A percentile compares a stretch with the other conserved stretches of the same genome.
Evolutionary conservation across 305 asterid genomes (phyloP).

Genomic region (Solanum chacoense): DNA sequence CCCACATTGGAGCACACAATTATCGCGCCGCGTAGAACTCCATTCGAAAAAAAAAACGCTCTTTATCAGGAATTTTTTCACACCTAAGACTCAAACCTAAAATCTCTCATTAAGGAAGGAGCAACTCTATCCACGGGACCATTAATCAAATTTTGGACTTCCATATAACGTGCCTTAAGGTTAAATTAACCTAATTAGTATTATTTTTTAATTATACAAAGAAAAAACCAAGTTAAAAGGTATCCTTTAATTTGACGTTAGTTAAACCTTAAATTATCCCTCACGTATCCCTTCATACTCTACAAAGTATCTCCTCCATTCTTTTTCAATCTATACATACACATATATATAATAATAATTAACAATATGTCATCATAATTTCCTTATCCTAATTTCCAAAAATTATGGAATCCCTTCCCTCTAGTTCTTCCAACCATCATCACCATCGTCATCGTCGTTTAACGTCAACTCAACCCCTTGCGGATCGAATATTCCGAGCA

Average conservation of each 20-base stretch:
- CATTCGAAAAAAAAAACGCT: rapidly evolving
- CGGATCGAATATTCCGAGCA: conserved; percentile 73
- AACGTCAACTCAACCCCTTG: conserved; percentile 33
- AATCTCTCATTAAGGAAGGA: no score
- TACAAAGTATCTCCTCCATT: conserved; percentile 35
- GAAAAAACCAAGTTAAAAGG: not conserved
- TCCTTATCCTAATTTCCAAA: not conserved
- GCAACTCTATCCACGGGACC: not conserved
- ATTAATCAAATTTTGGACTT: not conserved
- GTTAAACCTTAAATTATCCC: conserved; percentile 19
- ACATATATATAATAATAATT: not conserved
- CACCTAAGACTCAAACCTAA: not conserved
- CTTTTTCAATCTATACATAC: not conserved
- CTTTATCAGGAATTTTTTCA: not conserved
- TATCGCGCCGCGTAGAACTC: no score
- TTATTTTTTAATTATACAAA: not conserved
- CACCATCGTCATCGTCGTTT: conserved; percentile 17
- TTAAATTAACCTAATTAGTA: not conserved
- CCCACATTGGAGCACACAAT: not conserved
- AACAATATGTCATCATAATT: not conserved
- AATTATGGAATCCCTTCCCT: conserved; percentile 53
- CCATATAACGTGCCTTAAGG: not conserved
- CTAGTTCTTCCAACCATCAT: conserved; percentile 31
- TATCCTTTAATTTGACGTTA: not conserved
- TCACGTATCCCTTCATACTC: conserved; percentile 57